Percentiles rank a stretch among this genome's conserved stretches.
These are phyloP conservation scores for Sechiopsis laciniata DNA, from an alignment of 306 rosid genomes.

Conservation along the genomic window DNA sequence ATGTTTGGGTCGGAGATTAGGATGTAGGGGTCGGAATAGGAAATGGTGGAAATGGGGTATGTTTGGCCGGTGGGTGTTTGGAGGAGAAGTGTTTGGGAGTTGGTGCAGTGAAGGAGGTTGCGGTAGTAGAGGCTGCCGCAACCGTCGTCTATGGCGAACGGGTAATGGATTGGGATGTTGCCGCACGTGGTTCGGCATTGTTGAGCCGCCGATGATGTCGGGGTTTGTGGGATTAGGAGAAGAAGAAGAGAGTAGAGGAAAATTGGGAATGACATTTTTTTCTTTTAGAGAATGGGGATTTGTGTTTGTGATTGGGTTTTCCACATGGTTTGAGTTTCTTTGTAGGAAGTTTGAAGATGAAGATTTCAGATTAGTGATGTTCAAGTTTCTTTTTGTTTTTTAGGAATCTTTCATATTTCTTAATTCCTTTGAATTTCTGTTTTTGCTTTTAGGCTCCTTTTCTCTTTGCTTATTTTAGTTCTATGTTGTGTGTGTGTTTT, in stretches of 20 bases:
- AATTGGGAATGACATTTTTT: neutral
- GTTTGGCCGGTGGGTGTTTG: conserved; percentile 67
- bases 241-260: conserved; percentile 13
- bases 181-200: conserved; percentile 67
- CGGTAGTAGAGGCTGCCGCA: conserved; percentile 86
- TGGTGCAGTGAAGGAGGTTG: conserved; percentile 59
- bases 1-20: conserved; percentile 69
- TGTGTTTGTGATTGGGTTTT: neutral
- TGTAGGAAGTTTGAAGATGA: neutral
- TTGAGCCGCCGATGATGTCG: conserved; percentile 23
- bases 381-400: neutral
- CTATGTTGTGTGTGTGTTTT: no score
- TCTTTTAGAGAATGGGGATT: neutral
- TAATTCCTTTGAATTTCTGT: neutral
- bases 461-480: neutral
- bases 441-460: neutral
- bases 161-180: conserved; percentile 63
- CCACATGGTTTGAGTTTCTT: neutral
- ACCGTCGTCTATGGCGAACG: conserved; percentile 82
- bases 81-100: conserved; percentile 48
- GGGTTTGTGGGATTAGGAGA: conserved; percentile 20
- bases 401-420: neutral
- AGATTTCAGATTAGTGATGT: neutral
- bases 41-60: conserved; percentile 57
- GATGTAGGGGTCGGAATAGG: conserved; percentile 73